phyloP scores from a whole-genome alignment of 2,329 filamentous ascomycete genomes.

The Colletotrichum navitas region DNA sequence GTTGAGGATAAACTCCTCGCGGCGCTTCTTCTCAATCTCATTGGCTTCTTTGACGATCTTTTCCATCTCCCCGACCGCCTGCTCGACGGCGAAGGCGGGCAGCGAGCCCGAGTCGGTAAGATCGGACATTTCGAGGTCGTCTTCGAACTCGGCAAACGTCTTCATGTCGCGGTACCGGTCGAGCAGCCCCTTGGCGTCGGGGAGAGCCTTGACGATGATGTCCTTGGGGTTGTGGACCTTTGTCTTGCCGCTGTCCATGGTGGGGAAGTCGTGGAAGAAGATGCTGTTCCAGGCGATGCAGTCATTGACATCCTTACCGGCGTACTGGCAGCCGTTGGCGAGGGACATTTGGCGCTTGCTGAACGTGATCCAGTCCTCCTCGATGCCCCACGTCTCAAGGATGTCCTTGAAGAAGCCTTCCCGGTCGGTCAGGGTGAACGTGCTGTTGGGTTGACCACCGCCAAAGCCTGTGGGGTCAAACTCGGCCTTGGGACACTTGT shows the following conservation, averaged over 20 bases:
- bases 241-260: constrained; percentile 22
- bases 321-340: constrained; percentile 41
- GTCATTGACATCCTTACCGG: constrained; percentile 34
- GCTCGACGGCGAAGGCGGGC: constrained; percentile 4
- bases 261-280: constrained; percentile 42
- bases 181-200: neutral
- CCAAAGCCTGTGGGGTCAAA: constrained; percentile 31
- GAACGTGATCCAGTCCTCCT: neutral
- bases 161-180: neutral
- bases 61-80: constrained; percentile 8
- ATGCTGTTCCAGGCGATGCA: constrained; percentile 24
- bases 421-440: neutral
- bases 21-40: neutral
- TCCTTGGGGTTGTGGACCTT: constrained; percentile 45
- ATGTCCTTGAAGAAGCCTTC: neutral
- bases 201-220: constrained; percentile 33
- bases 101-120: constrained; percentile 6
- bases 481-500: constrained; percentile 30
- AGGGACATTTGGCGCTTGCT: constrained; percentile 39
- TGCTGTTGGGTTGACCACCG: constrained; percentile 17
- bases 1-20: constrained; percentile 12
- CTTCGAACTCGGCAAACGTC: neutral
- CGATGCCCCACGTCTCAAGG: neutral
- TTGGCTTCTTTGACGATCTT: neutral
- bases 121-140: constrained; percentile 4